Evolutionary conservation across 768 basidiomycete species (phyloP), one percentile per base, ranked within the genome.

Genomic region (Asterophora parasitica): DNA sequence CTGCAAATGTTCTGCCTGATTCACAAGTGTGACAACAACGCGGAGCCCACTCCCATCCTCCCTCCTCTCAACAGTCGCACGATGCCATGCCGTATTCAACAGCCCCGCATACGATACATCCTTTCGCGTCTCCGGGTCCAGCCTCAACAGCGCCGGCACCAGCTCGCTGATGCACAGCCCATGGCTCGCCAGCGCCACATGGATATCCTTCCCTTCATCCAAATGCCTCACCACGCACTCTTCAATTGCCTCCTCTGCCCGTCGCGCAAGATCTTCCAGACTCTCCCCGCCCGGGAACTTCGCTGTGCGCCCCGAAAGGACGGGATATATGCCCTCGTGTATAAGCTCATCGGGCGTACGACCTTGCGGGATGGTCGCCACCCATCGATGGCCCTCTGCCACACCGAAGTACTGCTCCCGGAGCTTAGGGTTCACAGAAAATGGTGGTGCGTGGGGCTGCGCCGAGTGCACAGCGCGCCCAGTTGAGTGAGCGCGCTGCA

Each of bases 21-120:
- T 23, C 23, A 23, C 23, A 23, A 3, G 23, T 6, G 23, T 23
- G 6, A 23, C 23, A 31, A 31, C 30, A 3, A 31, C 30, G 9
- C 30, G 30, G 8, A 31, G 12, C 8, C 30, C 30, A 31, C 9
- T 37, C 3, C 27, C 8, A 31, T 34, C 9, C 9, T 2, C 42
- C 61, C 42, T 50, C 68, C 83, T 76, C 74, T 75, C 56, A 61
- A 60, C 77, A 42, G 69, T 69, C 9, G 77, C 70, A 42, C 84
- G 70, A 27, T 79, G 80, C 87, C 86, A 89, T n/a, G 81, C 86
- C 0, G 87, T 88, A 57, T 88, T 89, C 51, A 69, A 33, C 43
- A 88, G 62, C 3, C 85, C 85, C 48, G 52, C 66, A 48, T 64
- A 72, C 27, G 46, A 65, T 26, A 57, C 59, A 26, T 66, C 70